A percentile compares a stretch with the other conserved stretches of the same genome.
Conservation (phyloP, 2,329 filamentous ascomycete species). For the Diplocarpon mali region DNA sequence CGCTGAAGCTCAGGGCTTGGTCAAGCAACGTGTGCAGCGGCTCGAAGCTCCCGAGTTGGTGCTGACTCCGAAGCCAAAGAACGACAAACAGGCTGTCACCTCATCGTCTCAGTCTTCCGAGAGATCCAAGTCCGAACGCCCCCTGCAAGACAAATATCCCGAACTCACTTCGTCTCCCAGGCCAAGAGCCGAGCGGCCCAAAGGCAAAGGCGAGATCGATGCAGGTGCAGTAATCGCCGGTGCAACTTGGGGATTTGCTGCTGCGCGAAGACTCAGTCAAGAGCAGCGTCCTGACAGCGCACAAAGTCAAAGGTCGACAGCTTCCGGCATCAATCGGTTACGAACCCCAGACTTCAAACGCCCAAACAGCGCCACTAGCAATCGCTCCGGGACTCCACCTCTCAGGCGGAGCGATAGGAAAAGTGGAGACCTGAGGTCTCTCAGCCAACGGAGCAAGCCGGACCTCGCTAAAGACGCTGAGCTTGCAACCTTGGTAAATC, state of each 20-base stretch:
- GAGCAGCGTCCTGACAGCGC: conserved; percentile 24
- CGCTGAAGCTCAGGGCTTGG: conserved; percentile 9
- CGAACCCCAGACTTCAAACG: conserved; percentile 32
- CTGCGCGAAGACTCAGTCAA: conserved; percentile 22
- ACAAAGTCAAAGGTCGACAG: conserved; percentile 20
- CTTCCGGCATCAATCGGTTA: conserved; percentile 26
- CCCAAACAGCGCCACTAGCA: conserved; percentile 50
- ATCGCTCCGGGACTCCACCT: conserved; percentile 50
- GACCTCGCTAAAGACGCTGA: conserved; percentile 33
- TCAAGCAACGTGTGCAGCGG: conserved; percentile 20
- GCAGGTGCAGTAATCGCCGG: conserved; percentile 20
- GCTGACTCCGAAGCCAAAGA: background rate
- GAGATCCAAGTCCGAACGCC: conserved; percentile 3
- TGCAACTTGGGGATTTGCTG: conserved; percentile 23
- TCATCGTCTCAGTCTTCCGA: background rate
- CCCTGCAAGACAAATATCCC: conserved; percentile 21
- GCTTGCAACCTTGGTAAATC: conserved; percentile 31
- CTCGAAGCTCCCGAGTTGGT: conserved; percentile 5
- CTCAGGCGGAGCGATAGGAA: conserved; percentile 57
- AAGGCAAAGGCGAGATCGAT: conserved; percentile 16
- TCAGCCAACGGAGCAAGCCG: conserved; percentile 42
- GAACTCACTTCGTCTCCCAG: conserved; percentile 18
- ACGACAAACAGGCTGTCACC: background rate
- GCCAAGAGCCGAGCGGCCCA: conserved; percentile 20
- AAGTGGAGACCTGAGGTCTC: conserved; percentile 67